These are phyloP conservation scores for Verticillium dahliae DNA, from an alignment of 2,329 filamentous ascomycete genomes.

Conservation along the genomic window DNA sequence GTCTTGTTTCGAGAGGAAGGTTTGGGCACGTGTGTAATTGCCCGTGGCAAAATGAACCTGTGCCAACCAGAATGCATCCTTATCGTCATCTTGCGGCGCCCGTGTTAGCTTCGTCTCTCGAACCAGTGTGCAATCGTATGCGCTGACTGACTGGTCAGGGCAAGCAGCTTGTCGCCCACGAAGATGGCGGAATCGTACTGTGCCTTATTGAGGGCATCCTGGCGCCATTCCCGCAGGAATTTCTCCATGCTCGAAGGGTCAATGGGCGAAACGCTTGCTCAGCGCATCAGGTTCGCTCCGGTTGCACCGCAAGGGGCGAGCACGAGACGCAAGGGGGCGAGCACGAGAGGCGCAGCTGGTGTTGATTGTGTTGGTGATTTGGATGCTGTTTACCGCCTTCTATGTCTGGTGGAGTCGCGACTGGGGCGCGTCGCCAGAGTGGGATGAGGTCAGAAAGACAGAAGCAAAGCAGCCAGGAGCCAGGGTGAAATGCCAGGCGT, in stretches of 20 bases:
- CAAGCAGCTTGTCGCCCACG: conserved; percentile 92
- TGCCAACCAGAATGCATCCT: conserved; percentile 96
- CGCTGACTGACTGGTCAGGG: conserved; percentile 71
- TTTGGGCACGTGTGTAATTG: conserved; percentile 87
- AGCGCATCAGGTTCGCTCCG: neutral
- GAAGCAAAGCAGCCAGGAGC: neutral
- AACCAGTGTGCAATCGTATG: neutral
- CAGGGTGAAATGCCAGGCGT: neutral
- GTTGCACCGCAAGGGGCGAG: neutral
- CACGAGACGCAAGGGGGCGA: neutral
- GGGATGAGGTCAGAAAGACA: neutral
- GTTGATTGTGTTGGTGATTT: neutral
- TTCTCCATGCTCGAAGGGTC: conserved; percentile 62
- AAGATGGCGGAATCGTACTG: conserved; percentile 97
- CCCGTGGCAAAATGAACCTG: conserved; percentile 94
- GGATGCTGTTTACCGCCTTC: neutral
- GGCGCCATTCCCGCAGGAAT: conserved; percentile 88
- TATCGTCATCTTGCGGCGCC: conserved; percentile 65
- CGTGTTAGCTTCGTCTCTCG: conserved; percentile 4
- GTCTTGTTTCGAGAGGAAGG: conserved; percentile 78
- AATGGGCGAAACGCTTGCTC: neutral
- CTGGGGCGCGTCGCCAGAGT: neutral
- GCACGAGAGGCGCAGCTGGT: neutral
- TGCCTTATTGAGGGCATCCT: conserved; percentile 90
- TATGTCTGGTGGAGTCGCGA: neutral